Base-by-base conservation (phyloP, 2,329 filamentous ascomycete genomes). In the Trichoderma simmonsii region DNA sequence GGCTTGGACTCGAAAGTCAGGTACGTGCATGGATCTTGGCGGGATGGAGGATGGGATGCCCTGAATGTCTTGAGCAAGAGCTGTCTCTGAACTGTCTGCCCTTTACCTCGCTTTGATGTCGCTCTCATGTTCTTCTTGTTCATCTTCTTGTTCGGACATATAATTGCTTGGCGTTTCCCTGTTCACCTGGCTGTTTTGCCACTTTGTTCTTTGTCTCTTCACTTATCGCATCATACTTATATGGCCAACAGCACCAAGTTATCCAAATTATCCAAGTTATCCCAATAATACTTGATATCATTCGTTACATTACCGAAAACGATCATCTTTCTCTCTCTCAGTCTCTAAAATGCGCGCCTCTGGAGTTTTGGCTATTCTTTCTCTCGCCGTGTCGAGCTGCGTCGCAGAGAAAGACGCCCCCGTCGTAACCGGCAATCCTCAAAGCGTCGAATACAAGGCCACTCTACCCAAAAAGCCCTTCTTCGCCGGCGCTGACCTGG, bases 351-450 rank as follows among this genome's bases (percentile, higher is more conserved):
- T 73, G 72, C 64, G 64, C 15, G 12, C 63, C 21, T 70, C 59
- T 26, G 51, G 28, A 48, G 51, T 79, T 12, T 30, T 78, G 36
- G 75, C 78, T 70, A 36, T 77, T 54, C 59, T 81, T 59, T 75
- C 79, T 51, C 75, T 78, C 57, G 78, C 77, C 39, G 74, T 79
- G 30, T 69, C 79, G 43, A 76, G 78, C 32, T 76, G 78, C 39
- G 79, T 74, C 32, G 71, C 73, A 68, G 78, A 78, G 43, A 77
- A 80, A 67, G 83, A 89, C 75, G 89, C 90, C 59, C 79, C 83
- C 11, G 78, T 85, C 54, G 84, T 88, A 21, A 80, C 78, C 18
- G 82, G 86, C 80, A 93, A 93, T 81, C 87, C 90, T 2, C 72
- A 79, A 4, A 86, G 86, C 39, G 80, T 83, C 32, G 78, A 83